A percentile compares a stretch with the other conserved stretches of the same genome.
phyloP scores from a whole-genome alignment of 768 basidiomycete species.

The Sporobolomyces roseus region DNA sequence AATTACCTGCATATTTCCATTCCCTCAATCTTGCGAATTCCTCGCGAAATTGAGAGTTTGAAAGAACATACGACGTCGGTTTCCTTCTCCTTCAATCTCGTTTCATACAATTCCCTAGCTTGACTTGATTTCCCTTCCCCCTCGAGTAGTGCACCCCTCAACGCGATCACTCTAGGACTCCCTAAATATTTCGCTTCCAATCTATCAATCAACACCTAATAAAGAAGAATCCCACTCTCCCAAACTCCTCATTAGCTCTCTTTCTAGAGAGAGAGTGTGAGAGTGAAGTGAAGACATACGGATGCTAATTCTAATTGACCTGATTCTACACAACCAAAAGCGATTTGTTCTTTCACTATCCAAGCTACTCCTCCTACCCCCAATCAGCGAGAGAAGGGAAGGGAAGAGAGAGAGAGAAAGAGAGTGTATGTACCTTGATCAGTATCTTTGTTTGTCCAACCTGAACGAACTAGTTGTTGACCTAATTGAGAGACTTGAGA shows the following conservation, averaged over 20 bases:
- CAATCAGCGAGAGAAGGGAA: neutral
- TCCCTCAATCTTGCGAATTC: too few relatives aligned
- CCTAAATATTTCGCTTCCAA: slow-evolving; percentile 64
- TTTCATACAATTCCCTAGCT: slow-evolving; percentile 64
- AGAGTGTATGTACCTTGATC: slow-evolving; percentile 56
- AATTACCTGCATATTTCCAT: slow-evolving; percentile 53
- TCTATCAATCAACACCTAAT: slow-evolving; percentile 64
- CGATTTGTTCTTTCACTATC: slow-evolving; percentile 75
- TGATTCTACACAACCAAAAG: slow-evolving; percentile 70
- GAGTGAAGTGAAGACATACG: slow-evolving; percentile 53
- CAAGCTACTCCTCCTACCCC: slow-evolving; percentile 56
- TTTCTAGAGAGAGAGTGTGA: neutral
- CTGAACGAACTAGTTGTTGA: slow-evolving; percentile 55
- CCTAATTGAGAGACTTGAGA: slow-evolving; percentile 62
- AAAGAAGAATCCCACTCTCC: too few relatives aligned
- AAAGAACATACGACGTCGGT: slow-evolving; percentile 59
- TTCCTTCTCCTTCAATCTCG: slow-evolving; percentile 61
- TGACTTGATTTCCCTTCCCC: slow-evolving; percentile 58
- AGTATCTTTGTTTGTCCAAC: slow-evolving; percentile 53
- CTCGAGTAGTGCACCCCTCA: slow-evolving; percentile 75
- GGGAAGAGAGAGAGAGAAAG: slow-evolving; percentile 24
- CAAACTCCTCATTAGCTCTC: neutral
- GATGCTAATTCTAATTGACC: slow-evolving; percentile 69
- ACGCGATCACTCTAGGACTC: slow-evolving; percentile 70
- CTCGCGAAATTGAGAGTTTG: neutral